Conservation (phyloP, 768 basidiomycete genomes). For the Gloeophyllum trabeum region DNA sequence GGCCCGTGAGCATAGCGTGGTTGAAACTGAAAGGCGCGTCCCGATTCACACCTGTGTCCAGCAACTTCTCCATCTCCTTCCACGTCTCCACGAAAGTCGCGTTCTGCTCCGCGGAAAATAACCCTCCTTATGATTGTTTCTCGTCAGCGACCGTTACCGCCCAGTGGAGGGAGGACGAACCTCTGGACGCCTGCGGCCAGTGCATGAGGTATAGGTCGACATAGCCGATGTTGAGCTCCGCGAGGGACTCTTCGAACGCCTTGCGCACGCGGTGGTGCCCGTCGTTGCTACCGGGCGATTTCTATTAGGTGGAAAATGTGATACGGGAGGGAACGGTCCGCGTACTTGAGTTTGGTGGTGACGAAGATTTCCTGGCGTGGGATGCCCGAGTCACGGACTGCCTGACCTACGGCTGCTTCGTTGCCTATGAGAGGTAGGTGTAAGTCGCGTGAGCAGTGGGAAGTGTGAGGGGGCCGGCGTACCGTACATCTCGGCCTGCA, state of each 20-base stretch:
- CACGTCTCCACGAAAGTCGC: slow-evolving; percentile 23
- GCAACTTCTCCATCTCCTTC: slow-evolving; percentile 17
- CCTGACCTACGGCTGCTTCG: slow-evolving; percentile 30
- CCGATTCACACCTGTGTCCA: slow-evolving; percentile 11
- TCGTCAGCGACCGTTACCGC: too few relatives aligned
- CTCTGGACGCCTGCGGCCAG: slow-evolving; percentile 26
- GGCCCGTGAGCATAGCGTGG: not conserved
- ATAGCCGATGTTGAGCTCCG: slow-evolving; percentile 26
- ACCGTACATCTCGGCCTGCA: slow-evolving; percentile 3
- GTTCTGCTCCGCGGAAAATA: slow-evolving; percentile 9
- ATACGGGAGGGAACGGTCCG: not conserved
- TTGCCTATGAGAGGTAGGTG: slow-evolving; percentile 12
- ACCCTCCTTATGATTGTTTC: too few relatives aligned
- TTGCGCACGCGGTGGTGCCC: slow-evolving; percentile 22
- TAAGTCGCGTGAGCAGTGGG: too few relatives aligned
- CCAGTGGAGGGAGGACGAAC: too few relatives aligned
- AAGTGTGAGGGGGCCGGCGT: not conserved
- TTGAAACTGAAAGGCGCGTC: not conserved
- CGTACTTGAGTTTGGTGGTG: slow-evolving; percentile 35
- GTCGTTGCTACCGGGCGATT: slow-evolving; percentile 14
- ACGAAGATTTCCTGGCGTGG: slow-evolving; percentile 37
- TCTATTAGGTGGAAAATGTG: not conserved
- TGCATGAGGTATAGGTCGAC: slow-evolving; percentile 40
- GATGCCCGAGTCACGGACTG: slow-evolving; percentile 34
- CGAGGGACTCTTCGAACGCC: slow-evolving; percentile 23